Base-by-base conservation (phyloP, 2,329 filamentous ascomycete species). In the Calonectria henricotiae region DNA sequence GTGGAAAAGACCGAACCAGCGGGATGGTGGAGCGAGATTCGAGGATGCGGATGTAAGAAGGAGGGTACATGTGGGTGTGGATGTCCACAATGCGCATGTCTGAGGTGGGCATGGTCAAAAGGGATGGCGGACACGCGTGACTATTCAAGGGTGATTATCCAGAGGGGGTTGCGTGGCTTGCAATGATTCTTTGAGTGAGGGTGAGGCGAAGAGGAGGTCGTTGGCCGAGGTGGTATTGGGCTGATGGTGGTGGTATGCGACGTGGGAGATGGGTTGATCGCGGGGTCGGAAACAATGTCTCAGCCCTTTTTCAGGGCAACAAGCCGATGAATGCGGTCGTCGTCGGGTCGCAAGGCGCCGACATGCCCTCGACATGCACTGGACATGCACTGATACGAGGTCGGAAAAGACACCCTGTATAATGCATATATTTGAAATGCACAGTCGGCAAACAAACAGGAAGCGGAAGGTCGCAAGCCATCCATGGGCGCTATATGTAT, bases 51-150 rank as follows among this genome's bases (percentile, higher is more conserved):
- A 92, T 86, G 77, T 92, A 92, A 27, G 86, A 87, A 4, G 90
- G 89, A 17, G 90, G 89, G 80, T 92, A 92, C 87, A 92, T 90
- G 82, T 92, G 90, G 2, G 90, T 92, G 85, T 92, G 90, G 79
- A 92, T 87, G 82, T 92, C 90, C 67, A 92, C 90, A 62, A 92
- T 84, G 44, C 81, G 76, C 62, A 78, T 79, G 51, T 80, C 72
- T 54, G 80, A 73, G 23, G 81, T 78, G 17, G 78, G 74, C 84
- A 85, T 85, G 65, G 55, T 58, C 20, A 51, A 30, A 30, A 46
- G 13, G 46, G 37, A 43, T 13, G 51, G 41, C 37, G 32, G 58
- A 13, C 49, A 65, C 35, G 25, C 15, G 35, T 61, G 58, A 62
- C 15, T 60, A 44, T 67, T 49, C 17, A 32, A 30, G 27, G 4